A percentile compares a stretch with the other conserved stretches of the same genome.
Evolutionary conservation across 1,284 basidiomycete genomes (phyloP).

Genomic region (Boletellus deceptivus): DNA sequence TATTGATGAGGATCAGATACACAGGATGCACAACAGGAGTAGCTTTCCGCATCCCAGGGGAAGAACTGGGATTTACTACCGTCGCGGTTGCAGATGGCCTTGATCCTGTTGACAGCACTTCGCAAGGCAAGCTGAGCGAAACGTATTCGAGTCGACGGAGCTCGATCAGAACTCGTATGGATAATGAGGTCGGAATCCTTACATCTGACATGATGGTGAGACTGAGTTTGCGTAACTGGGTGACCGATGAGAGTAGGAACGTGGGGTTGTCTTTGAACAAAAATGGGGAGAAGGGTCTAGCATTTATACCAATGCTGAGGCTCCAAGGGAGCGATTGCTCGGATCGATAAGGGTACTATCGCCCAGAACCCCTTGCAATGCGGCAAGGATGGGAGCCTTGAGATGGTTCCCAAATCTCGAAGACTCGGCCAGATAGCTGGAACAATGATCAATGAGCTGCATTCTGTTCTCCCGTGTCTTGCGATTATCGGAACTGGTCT

Average conservation of each 20-base stretch:
- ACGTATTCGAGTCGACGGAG: no score
- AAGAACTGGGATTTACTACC: constrained; percentile 3
- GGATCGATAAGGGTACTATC: not conserved
- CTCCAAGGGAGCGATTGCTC: not conserved
- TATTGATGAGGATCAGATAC: no score
- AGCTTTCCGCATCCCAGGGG: not conserved
- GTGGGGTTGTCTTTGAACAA: no score
- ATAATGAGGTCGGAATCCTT: no score
- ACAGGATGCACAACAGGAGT: not conserved
- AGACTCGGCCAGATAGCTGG: no score
- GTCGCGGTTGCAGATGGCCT: not conserved
- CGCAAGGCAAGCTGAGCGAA: not conserved
- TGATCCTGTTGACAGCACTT: not conserved
- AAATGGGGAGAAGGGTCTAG: not conserved
- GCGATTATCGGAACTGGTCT: no score
- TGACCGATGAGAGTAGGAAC: no score
- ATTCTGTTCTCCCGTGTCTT: no score
- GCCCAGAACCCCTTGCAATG: not conserved
- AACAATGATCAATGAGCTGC: no score
- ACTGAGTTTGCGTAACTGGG: no score
- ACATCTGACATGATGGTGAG: not conserved
- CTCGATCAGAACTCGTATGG: not conserved
- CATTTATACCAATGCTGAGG: not conserved
- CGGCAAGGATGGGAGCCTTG: no score
- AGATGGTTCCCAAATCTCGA: no score